These are phyloP conservation scores for Lactifluus rugatus DNA, from an alignment of 768 basidiomycete genomes.

Conservation along the genomic window DNA sequence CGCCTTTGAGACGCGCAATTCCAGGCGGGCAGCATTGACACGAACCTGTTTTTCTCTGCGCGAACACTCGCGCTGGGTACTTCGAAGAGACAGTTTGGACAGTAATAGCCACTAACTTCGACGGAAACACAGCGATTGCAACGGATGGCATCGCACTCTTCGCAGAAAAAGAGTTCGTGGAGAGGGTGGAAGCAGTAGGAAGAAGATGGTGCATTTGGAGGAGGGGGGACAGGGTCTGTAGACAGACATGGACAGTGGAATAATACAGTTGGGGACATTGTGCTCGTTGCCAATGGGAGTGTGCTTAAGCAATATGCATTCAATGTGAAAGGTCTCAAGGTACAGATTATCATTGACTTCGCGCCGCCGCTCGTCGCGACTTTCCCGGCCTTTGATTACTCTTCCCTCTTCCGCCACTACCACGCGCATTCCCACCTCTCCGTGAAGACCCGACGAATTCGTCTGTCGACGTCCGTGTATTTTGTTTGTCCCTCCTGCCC, in stretches of 20 bases:
- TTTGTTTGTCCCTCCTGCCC: slow-evolving; percentile 65
- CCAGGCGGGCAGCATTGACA: neutral
- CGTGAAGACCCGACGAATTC: slow-evolving; percentile 40
- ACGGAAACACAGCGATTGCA: slow-evolving; percentile 88
- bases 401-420: slow-evolving; percentile 24
- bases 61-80: slow-evolving; percentile 98
- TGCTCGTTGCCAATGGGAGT: neutral
- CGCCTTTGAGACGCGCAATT: neutral
- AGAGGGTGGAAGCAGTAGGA: slow-evolving; percentile 76
- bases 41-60: slow-evolving; percentile 90
- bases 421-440: slow-evolving; percentile 27
- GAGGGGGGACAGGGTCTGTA: slow-evolving; percentile 49
- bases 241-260: slow-evolving; percentile 76
- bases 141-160: slow-evolving; percentile 93
- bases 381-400: slow-evolving; percentile 48
- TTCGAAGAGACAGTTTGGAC: slow-evolving; percentile 97
- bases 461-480: slow-evolving; percentile 74
- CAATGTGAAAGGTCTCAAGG: no score
- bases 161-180: slow-evolving; percentile 88
- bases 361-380: slow-evolving; percentile 39
- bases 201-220: slow-evolving; percentile 68
- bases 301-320: no score
- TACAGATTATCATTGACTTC: slow-evolving; percentile 20
- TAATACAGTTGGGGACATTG: slow-evolving; percentile 35
- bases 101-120: slow-evolving; percentile 96